Evolutionary conservation across 2,329 filamentous ascomycete species (phyloP), one percentile per base, ranked within the genome.

Genomic region (Venturia asperata): DNA sequence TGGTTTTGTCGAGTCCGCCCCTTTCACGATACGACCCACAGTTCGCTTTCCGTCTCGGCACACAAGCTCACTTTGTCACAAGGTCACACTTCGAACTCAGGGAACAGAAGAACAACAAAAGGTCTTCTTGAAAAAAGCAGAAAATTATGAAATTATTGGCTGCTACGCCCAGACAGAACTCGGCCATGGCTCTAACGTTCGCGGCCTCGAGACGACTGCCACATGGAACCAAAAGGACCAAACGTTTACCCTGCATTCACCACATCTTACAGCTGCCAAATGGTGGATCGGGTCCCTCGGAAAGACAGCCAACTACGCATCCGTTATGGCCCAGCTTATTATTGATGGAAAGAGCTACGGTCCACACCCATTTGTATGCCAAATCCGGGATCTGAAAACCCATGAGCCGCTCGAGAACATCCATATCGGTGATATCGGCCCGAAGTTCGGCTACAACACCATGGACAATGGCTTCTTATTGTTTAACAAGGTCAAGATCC

Each of bases 281-380:
- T 93, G 89, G 89, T 92, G 90, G 90, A 91, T 92, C 70, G 90
- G 90, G 1, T 89, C 88, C 13, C 81, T 92, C 2, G 90, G 89
- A 63, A 82, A 87, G 70, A 87, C 87, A 2, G 89, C 90, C 52
- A 92, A 90, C 73, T 82, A 91, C 72, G 89, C 89, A 1, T 85
- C 90, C 2, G 88, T 92, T 3, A 91, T 92, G 82, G 89, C 90
- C 0, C 89, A 92, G 75, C 80, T 92, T 37, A 83, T 87, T 68
- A 82, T 91, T 67, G 78, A 80, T 67, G 88, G 87, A 69, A 90
- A 62, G 34, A 63, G 47, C n/a, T 49, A 62, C 30, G 89, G 90
- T 0, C 89, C 89, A 47, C 89, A 92, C 71, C 88, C 89, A 1
- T 92, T 93, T 72, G 82, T 92, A 10, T 87, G 91, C 7, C 89